Evolutionary conservation across 1,139 yeast genomes (phyloP).

Genomic region (Candida glucosophila): DNA sequence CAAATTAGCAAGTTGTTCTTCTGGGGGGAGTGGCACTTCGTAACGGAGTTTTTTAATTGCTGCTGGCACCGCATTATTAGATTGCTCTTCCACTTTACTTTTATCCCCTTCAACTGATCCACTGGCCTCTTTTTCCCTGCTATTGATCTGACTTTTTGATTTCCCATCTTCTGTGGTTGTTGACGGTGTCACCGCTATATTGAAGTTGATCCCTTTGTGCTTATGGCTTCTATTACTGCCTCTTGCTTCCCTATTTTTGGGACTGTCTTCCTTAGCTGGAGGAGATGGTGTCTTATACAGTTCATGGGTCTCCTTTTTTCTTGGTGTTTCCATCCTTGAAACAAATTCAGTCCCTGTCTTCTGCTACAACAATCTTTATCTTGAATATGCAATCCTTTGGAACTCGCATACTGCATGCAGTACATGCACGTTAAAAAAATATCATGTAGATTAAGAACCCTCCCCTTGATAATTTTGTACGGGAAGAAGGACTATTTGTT

Average conservation of each 20-base stretch:
- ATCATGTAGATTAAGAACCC: too few species aligned
- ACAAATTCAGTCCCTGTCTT: too few species aligned
- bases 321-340: too few species aligned
- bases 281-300: too few species aligned
- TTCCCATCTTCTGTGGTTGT: constrained; percentile 1
- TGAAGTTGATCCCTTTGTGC: constrained; percentile 22
- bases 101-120: not conserved
- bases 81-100: not conserved
- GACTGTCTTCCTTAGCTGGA: too few species aligned
- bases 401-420: too few species aligned
- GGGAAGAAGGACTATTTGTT: too few species aligned
- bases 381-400: too few species aligned
- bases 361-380: too few species aligned
- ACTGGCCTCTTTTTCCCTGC: not conserved
- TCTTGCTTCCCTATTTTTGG: constrained; percentile 1
- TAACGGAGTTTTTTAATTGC: constrained; percentile 11
- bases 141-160: not conserved
- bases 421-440: too few species aligned
- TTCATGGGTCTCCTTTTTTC: too few species aligned
- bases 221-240: constrained; percentile 6
- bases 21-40: constrained; percentile 25
- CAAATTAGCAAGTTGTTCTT: constrained; percentile 19
- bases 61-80: constrained; percentile 1
- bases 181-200: constrained; percentile 24
- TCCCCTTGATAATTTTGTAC: too few species aligned